Percentiles rank a stretch among this genome's conserved stretches.
These are phyloP conservation scores for Hypoxylon fuscum DNA, from an alignment of 495 filamentous ascomycete genomes.

Conservation along the genomic window DNA sequence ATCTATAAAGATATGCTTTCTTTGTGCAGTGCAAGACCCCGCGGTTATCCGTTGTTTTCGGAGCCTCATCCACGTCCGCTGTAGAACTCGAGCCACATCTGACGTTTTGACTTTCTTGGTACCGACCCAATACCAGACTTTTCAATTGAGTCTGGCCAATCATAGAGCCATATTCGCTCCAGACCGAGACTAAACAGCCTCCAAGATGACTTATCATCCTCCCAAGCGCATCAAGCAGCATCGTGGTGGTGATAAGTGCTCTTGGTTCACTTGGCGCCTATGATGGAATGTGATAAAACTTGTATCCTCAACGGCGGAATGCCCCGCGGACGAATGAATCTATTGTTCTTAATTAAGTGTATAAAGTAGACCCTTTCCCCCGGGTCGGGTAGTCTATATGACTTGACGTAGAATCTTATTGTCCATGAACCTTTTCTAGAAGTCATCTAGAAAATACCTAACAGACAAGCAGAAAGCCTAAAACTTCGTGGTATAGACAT, in stretches of 20 bases:
- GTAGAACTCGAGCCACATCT: constrained; percentile 13
- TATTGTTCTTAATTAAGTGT: constrained; percentile 6
- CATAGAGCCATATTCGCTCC: not conserved
- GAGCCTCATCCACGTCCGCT: constrained; percentile 33
- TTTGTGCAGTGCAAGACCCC: constrained; percentile 13
- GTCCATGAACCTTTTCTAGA: not conserved
- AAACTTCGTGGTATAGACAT: constrained; percentile 3
- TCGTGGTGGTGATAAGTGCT: constrained; percentile 28
- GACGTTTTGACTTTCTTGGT: constrained; percentile 36
- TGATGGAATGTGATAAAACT: constrained; percentile 17
- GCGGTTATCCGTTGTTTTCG: constrained; percentile 15
- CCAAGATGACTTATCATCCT: constrained; percentile 23
- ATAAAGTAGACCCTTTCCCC: constrained; percentile 22
- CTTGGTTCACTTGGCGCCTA: constrained; percentile 40
- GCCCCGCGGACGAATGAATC: constrained; percentile 3
- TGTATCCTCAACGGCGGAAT: constrained; percentile 13
- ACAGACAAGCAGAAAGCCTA: constrained; percentile 8
- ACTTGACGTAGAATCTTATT: not conserved
- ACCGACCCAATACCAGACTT: constrained; percentile 10
- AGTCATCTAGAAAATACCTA: not conserved
- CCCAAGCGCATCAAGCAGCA: constrained; percentile 17
- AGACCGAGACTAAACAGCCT: constrained; percentile 11
- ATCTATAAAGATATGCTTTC: not conserved
- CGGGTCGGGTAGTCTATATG: not conserved
- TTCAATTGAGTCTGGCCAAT: constrained; percentile 13